Evolutionary conservation across 345 rosid species (phyloP).

Genomic region (Pistacia atlantica): DNA sequence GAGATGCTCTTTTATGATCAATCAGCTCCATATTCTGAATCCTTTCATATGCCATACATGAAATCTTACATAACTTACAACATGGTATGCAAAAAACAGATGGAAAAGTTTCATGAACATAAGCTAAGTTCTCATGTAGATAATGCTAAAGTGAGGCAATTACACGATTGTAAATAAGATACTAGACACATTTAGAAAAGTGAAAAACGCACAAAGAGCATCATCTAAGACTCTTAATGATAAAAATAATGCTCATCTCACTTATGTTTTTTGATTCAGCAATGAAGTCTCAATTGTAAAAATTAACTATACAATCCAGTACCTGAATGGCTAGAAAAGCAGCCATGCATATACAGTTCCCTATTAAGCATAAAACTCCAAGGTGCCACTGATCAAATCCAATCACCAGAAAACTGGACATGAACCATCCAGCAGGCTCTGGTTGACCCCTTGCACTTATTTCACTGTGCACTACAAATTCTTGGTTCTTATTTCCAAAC

Average conservation of each 20-base stretch:
- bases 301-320: conserved; percentile 17
- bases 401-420: conserved; percentile 55
- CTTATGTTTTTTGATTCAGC: background rate
- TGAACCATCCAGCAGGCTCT: conserved; percentile 80
- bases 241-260: background rate
- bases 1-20: background rate
- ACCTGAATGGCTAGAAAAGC: conserved; percentile 95
- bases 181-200: background rate
- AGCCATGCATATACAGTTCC: conserved; percentile 99
- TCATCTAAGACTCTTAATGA: background rate
- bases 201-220: background rate
- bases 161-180: background rate
- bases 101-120: background rate
- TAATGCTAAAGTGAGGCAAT: background rate
- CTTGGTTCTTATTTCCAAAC: conserved; percentile 59
- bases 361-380: conserved; percentile 93
- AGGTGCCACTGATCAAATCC: conserved; percentile 83
- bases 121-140: background rate
- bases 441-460: conserved; percentile 86
- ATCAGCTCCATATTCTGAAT: background rate
- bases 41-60: background rate
- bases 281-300: background rate
- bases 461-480: conserved; percentile 49
- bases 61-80: background rate
- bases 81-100: background rate